Evolutionary conservation across 768 basidiomycete species (phyloP).

Genomic region (Crucibulum laeve): DNA sequence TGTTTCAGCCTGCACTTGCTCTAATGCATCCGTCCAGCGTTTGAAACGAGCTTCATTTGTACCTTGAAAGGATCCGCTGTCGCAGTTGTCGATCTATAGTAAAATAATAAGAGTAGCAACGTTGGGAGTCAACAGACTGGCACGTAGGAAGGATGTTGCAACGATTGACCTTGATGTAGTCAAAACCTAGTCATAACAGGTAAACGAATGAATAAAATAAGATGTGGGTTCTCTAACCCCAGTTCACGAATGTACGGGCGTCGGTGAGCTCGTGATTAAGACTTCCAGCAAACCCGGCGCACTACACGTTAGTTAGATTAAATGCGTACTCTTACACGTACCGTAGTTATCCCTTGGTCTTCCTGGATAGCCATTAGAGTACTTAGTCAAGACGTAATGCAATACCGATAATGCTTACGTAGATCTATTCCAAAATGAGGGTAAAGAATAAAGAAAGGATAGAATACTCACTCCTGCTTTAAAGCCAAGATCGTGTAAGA

Average conservation of each 20-base stretch:
- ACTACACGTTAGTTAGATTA: conserved; percentile 5
- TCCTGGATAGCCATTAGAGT: conserved; percentile 10
- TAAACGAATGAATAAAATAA: not conserved
- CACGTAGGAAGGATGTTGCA: not conserved
- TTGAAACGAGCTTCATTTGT: conserved; percentile 17
- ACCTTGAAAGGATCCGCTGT: conserved; percentile 12
- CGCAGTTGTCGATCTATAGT: conserved; percentile 16
- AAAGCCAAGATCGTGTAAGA: conserved; percentile 17
- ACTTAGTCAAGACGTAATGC: conserved; percentile 1
- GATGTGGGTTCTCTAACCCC: conserved; percentile 9
- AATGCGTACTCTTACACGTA: not conserved
- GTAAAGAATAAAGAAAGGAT: not conserved
- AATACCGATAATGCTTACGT: conserved; percentile 7
- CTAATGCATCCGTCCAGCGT: conserved; percentile 18
- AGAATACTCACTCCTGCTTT: conserved; percentile 17
- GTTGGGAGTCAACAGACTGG: not conserved
- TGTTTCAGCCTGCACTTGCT: conserved; percentile 16
- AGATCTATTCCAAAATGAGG: conserved; percentile 9
- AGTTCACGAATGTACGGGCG: conserved; percentile 18
- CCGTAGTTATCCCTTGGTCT: conserved; percentile 18
- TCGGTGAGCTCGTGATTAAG: conserved; percentile 20
- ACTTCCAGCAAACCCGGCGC: conserved; percentile 19
- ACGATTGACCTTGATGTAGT: conserved; percentile 15
- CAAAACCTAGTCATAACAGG: conserved; percentile 12
- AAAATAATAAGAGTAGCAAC: not conserved